Evolutionary conservation across 352 stramenopile species (phyloP), one percentile per base, ranked within the genome.

Genomic region (Halophytophthora polymorphica): DNA sequence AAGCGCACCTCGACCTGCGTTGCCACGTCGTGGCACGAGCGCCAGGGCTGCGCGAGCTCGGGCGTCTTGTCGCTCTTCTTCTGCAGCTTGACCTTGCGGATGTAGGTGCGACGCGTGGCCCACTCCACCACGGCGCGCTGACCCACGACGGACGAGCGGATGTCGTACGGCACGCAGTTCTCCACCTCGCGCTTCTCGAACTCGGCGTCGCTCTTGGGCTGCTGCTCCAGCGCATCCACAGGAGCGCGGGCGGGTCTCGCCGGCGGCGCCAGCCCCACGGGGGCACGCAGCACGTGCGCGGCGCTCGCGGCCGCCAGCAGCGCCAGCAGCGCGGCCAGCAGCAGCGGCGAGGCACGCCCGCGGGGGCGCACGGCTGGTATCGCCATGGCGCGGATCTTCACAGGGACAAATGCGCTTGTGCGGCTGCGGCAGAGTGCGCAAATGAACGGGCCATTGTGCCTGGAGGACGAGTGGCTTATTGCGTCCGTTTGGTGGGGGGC

Each of bases 151-250:
- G 81, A 88, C 37, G 80, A 90, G 35, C 70, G 72, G 37, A 93
- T 83, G 63, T 88, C 72, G 65, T 87, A 85, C 13, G 80, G 83
- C 52, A 89, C 79, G 58, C 80, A 93, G 66, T 93, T 93, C 58
- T 93, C 83, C 39, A 93, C 66, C 61, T 89, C 76, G 53, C 73
- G 75, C 76, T 90, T 86, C 38, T 83, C 64, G 53, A 88, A 86
- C 47, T 88, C 80, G 25, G 66, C 58, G 25, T 70, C 49, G 42
- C 74, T 70, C 12, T 83, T 74, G 18, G 72, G 66, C 14, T 86
- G 69, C 38, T 64, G 48, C 6, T 70, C 54, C 15, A 77, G 58
- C 10, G 39, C 53, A 14, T 51, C 42, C 22, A 69, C 35, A 15
- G 56, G 50, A 14, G 50, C 22, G 10, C 63, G 59, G 11, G 48